These are phyloP conservation scores for Pinus tabuliformis DNA, from an alignment of 75 land plant species.

Conservation along the genomic window DNA sequence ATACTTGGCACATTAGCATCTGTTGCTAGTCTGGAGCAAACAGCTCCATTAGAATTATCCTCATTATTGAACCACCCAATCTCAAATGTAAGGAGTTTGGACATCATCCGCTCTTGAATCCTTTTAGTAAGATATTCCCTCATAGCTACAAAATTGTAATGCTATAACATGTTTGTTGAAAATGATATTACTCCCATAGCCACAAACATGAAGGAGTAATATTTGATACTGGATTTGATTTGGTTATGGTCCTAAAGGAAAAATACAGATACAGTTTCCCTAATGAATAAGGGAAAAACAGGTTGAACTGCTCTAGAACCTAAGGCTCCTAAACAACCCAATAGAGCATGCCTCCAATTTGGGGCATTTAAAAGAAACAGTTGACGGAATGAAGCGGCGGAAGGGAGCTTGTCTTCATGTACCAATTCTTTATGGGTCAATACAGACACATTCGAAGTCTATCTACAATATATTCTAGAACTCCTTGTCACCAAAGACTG, in stretches of 20 bases:
- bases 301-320: conserved; percentile 66
- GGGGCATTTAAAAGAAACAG: conserved; percentile 60
- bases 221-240: conserved; percentile 23
- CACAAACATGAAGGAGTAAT: conserved; percentile 35
- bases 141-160: conserved; percentile 66
- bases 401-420: background rate
- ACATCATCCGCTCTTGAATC: conserved; percentile 55
- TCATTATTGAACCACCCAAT: conserved; percentile 84
- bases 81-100: conserved; percentile 60
- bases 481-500: conserved; percentile 11
- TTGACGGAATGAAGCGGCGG: conserved; percentile 44
- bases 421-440: conserved; percentile 5
- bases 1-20: conserved; percentile 62
- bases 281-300: conserved; percentile 40
- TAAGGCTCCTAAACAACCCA: conserved; percentile 56
- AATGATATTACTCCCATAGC: conserved; percentile 33
- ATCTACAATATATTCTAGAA: background rate
- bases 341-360: conserved; percentile 53
- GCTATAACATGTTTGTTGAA: conserved; percentile 44
- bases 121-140: conserved; percentile 69
- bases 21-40: conserved; percentile 56
- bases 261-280: conserved; percentile 44
- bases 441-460: conserved; percentile 6
- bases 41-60: conserved; percentile 61
- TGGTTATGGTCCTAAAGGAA: conserved; percentile 31